Base-by-base conservation (phyloP, 1,284 basidiomycete species). In the Phlebopus sp. region DNA sequence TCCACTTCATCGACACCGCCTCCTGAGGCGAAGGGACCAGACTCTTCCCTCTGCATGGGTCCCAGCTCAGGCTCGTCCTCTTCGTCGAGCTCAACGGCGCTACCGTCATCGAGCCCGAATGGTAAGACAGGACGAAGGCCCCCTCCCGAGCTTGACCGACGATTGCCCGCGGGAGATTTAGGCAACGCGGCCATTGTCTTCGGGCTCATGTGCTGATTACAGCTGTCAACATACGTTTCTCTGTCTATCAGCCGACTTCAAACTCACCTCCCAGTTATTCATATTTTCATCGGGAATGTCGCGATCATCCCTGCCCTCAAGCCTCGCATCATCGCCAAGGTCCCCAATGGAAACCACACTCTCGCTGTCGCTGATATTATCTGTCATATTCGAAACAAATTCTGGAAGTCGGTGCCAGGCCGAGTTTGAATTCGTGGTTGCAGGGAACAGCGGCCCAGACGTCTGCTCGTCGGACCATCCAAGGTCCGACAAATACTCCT, bases 181-280 rank as follows among this genome's bases (percentile, higher is more conserved):
- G 92, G 89, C 39, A 96, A 74, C 15, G 91, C 87, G 19, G 90
- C 88, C 80, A 96, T 87, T 2, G 92, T 94, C 67, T 90, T 90
- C 2, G 92, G 91, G 53, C 92, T 94, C 86, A 96, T 90, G 60
- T 95, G 92, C 92, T 95, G 56, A 14, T 45, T 4, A 10, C 14
- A 36, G 42, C 10, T 23, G n/a, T 35, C 19, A 13, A 40, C 30
- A 17, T 39, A 31, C 19, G 17, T 23, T 29, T 27, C 19, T 18
- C 43, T 36, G 42, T 43, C 50, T 42, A 31, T 31, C 29, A 45
- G 36, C 50, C 18, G 8, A 27, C 17, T 14, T 21, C 37, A 31
- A 15, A 60, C 86, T 66, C 55, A 92, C 92, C 86, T 93, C 92
- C 92, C 92, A 96, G 54, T 93, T 92, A 59, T 94, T 96, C 57